phyloP scores from a whole-genome alignment of 1,284 basidiomycete genomes.

The Tremellales sp. region DNA sequence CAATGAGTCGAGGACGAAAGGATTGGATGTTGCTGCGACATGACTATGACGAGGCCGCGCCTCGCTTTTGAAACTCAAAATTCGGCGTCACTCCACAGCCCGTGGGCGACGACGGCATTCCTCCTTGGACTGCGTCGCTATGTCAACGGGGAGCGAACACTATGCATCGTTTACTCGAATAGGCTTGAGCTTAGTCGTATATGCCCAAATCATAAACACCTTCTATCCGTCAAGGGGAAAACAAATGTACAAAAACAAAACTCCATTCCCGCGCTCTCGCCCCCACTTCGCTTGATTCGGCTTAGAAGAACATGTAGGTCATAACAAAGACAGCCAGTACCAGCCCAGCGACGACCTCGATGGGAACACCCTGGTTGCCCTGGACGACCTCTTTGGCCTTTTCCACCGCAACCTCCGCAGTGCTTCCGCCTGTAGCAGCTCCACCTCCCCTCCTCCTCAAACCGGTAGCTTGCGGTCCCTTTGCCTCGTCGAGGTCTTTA shows the following conservation, averaged over 20 bases:
- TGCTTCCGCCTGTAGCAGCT: conserved; percentile 14
- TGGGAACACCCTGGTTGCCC: conserved; percentile 49
- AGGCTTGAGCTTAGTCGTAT: too few relatives aligned
- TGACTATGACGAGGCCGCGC: too few relatives aligned
- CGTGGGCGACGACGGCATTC: too few relatives aligned
- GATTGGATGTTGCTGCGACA: too few relatives aligned
- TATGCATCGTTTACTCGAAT: too few relatives aligned
- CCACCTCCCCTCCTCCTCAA: conserved; percentile 41
- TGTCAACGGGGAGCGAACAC: too few relatives aligned
- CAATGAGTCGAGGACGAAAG: too few relatives aligned
- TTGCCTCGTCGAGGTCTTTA: conserved; percentile 30
- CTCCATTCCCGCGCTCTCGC: neutral
- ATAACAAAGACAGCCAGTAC: conserved; percentile 55
- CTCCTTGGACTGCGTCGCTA: too few relatives aligned
- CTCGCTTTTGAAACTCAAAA: too few relatives aligned
- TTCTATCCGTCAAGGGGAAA: too few relatives aligned
- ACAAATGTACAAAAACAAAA: neutral
- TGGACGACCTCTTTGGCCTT: conserved; percentile 21
- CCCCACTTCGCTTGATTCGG: neutral
- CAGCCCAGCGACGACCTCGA: conserved; percentile 54
- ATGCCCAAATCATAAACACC: too few relatives aligned
- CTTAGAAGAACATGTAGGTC: conserved; percentile 55
- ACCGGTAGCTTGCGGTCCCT: conserved; percentile 38
- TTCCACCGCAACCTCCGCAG: conserved; percentile 24
- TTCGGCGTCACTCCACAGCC: too few relatives aligned